Evolutionary conservation across 164 flowering plant genomes (phyloP).

Genomic region (Macadamia integrifolia): DNA sequence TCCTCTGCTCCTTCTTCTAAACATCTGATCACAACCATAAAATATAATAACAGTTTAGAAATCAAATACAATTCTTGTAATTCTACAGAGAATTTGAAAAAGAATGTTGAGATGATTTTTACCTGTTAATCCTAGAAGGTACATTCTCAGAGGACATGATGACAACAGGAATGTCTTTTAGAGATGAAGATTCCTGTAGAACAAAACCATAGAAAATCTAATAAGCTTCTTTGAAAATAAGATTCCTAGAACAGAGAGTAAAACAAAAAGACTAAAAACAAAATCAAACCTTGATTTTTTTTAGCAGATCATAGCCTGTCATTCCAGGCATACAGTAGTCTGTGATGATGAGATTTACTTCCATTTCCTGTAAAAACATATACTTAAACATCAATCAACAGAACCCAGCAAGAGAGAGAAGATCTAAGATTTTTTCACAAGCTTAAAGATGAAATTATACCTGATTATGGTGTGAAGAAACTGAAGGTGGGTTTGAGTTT

Average conservation of each 20-base stretch:
- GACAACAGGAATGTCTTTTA: slow-evolving; percentile 85
- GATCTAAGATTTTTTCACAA: background rate
- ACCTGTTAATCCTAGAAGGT: slow-evolving; percentile 86
- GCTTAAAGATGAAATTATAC: slow-evolving; percentile 1
- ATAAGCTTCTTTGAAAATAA: background rate
- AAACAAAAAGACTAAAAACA: background rate
- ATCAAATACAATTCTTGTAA: background rate
- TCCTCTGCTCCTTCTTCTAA: slow-evolving; percentile 94
- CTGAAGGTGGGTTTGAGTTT: slow-evolving; percentile 12
- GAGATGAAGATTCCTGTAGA: slow-evolving; percentile 66
- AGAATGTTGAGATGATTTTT: too few relatives aligned
- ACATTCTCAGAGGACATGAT: slow-evolving; percentile 96
- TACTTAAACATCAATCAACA: background rate
- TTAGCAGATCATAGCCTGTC: slow-evolving; percentile 50
- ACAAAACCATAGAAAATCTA: slow-evolving; percentile 2
- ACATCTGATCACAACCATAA: slow-evolving; percentile 49
- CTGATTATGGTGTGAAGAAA: slow-evolving; percentile 18
- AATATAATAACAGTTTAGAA: background rate
- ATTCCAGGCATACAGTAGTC: slow-evolving; percentile 55
- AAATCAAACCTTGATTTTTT: slow-evolving; percentile 32
- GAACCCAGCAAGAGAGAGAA: background rate
- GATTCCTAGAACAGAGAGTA: slow-evolving; percentile 1
- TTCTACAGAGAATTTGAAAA: too few relatives aligned
- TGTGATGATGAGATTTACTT: slow-evolving; percentile 40
- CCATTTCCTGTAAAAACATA: slow-evolving; percentile 20